Evolutionary conservation across 2,329 filamentous ascomycete species (phyloP), one percentile per base, ranked within the genome.

Genomic region (Diatrype stigma): DNA sequence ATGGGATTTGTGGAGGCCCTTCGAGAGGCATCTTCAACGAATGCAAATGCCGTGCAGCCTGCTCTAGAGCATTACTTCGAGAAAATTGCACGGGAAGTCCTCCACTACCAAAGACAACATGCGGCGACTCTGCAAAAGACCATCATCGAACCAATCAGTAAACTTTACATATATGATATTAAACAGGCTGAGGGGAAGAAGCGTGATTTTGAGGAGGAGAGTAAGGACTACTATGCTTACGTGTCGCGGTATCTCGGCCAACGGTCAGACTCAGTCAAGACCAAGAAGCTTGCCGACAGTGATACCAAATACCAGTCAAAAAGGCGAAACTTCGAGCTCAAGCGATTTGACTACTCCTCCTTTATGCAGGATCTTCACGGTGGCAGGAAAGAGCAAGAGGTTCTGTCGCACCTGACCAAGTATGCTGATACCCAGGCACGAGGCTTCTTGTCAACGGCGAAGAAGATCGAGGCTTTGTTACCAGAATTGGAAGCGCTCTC

Each of bases 361-460:
- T 99, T 97, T 66, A 96, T 99, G 89, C 93, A 97, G 64, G 94
- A 99, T 73, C 78, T 99, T n/a, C 94, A 97, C 56, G 94, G 94
- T 28, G 94, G 94, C n/a, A 86, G 94, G 56, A 99, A 97, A 68
- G 94, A 99, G 63, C 94, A 97, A 65, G 94, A 99, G 67, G 89
- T 99, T 4, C 72, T 99, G 28, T 97, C 93, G 1, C 89, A 96
- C 65, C 78, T 99, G 30, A 99, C 94, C 2, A 93, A 87, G 66
- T 99, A 92, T 67, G 95, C 95, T 10, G 91, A 96, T 66, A 84
- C 87, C 3, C 94, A 99, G 66, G 90, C 94, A 16, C 86, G 83
- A 62, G 86, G 82, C 52, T 97, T 96, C 63, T 75, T 97, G 48
- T 75, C 81, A 1, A 87, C 92, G 0, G 87, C 93, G 12, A 92